Percentiles rank a stretch among this genome's conserved stretches.
These are phyloP conservation scores for Fusarium staphyleae DNA, from an alignment of 2,329 filamentous ascomycete species.

Conservation along the genomic window DNA sequence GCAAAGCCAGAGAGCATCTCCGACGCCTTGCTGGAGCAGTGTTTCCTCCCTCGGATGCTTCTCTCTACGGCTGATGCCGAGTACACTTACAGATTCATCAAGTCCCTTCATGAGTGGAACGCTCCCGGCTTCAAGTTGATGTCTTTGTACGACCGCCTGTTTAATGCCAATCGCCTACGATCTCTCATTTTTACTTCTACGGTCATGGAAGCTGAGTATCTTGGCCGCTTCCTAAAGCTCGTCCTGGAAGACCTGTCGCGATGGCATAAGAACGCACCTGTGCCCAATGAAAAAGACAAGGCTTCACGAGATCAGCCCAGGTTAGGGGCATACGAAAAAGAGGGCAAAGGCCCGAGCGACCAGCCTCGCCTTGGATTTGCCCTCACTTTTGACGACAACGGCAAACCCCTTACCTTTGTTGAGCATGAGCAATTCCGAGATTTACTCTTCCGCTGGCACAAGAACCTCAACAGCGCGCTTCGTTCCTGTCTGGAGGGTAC, in stretches of 20 bases:
- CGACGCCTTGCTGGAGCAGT: constrained; percentile 83
- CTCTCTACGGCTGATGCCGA: constrained; percentile 88
- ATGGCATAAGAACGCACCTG: constrained; percentile 80
- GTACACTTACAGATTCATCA: constrained; percentile 86
- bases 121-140: constrained; percentile 87
- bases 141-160: constrained; percentile 82
- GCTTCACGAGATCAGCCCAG: constrained; percentile 57
- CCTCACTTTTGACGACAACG: constrained; percentile 69
- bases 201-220: constrained; percentile 86
- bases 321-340: constrained; percentile 81
- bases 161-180: constrained; percentile 81
- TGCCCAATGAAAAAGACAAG: constrained; percentile 52
- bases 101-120: constrained; percentile 83
- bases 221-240: constrained; percentile 90
- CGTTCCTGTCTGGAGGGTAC: constrained; percentile 81
- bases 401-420: constrained; percentile 74
- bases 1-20: constrained; percentile 72
- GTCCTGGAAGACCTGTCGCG: constrained; percentile 78
- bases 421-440: constrained; percentile 88
- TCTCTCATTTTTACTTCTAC: constrained; percentile 89
- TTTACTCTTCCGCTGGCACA: constrained; percentile 89
- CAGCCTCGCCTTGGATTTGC: constrained; percentile 78
- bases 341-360: constrained; percentile 64
- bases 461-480: constrained; percentile 78
- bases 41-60: constrained; percentile 86